Conservation (phyloP, 192 early-diverging fungal genomes). For the Glomus cerebriforme region DNA sequence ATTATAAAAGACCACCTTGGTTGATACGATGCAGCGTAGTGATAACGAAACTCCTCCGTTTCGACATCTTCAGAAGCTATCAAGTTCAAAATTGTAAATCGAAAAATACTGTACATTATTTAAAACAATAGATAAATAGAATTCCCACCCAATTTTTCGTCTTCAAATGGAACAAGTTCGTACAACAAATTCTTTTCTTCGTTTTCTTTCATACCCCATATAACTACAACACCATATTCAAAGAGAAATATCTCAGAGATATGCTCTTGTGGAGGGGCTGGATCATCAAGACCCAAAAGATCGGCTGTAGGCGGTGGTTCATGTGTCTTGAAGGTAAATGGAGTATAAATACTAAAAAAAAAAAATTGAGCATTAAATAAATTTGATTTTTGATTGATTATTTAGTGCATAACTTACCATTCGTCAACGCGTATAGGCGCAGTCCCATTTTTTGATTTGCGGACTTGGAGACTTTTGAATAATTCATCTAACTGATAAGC, state of each 20-base stretch:
- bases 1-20: slow-evolving; percentile 46
- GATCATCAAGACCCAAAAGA: slow-evolving; percentile 41
- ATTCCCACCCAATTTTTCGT: slow-evolving; percentile 63
- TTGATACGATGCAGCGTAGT: slow-evolving; percentile 68
- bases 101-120: background rate
- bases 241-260: slow-evolving; percentile 82
- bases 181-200: slow-evolving; percentile 79
- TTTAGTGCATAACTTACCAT: slow-evolving; percentile 51
- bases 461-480: slow-evolving; percentile 73
- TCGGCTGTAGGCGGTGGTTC: slow-evolving; percentile 49
- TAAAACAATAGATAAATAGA: slow-evolving; percentile 31
- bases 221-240: slow-evolving; percentile 93
- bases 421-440: slow-evolving; percentile 81
- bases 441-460: slow-evolving; percentile 61
- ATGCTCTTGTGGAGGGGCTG: slow-evolving; percentile 29
- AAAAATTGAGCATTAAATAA: too few relatives aligned
- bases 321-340: slow-evolving; percentile 49
- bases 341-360: slow-evolving; percentile 53
- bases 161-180: slow-evolving; percentile 72
- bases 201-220: slow-evolving; percentile 90
- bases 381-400: too few relatives aligned
- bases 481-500: slow-evolving; percentile 77
- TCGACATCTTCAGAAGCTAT: slow-evolving; percentile 70
- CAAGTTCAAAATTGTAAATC: background rate
- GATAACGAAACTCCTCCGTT: slow-evolving; percentile 79